These are phyloP conservation scores for Carex cristatella DNA, from an alignment of 176 grass and related monocot genomes.

Conservation along the genomic window DNA sequence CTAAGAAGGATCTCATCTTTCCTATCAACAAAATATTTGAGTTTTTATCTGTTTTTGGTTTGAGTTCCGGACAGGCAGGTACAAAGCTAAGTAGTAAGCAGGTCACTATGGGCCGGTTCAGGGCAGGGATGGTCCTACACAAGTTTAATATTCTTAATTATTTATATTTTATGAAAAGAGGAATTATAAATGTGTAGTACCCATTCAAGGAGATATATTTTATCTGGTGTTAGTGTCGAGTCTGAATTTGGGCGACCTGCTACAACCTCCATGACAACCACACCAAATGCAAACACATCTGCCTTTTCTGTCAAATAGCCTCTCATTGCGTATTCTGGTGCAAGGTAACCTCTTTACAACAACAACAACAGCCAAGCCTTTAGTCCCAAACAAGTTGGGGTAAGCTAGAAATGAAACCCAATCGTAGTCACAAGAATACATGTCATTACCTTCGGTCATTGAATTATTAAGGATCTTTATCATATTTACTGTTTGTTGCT, in stretches of 20 bases:
- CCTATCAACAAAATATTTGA: neutral
- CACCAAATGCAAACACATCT: slow-evolving; percentile 66
- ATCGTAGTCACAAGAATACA: neutral
- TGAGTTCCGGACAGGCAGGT: neutral
- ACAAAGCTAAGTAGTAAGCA: neutral
- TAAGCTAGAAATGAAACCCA: too few relatives aligned
- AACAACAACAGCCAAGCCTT: neutral
- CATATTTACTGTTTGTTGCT: neutral
- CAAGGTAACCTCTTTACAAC: slow-evolving; percentile 63
- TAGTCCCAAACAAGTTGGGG: too few relatives aligned
- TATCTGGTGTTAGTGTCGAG: slow-evolving; percentile 21
- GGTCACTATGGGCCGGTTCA: neutral
- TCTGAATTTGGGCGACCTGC: slow-evolving; percentile 71
- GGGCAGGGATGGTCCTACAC: neutral
- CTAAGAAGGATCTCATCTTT: neutral
- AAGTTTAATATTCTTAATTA: neutral
- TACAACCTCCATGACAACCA: slow-evolving; percentile 55
- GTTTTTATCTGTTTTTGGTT: neutral
- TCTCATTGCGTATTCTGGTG: slow-evolving; percentile 84
- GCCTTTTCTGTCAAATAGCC: slow-evolving; percentile 78
- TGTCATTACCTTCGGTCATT: neutral
- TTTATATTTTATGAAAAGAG: neutral
- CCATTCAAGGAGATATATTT: slow-evolving; percentile 83
- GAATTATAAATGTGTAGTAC: slow-evolving; percentile 32
- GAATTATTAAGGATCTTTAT: neutral